Evolutionary conservation across 2,329 filamentous ascomycete genomes (phyloP), one percentile per base, ranked within the genome.

Genomic region (Pseudogymnoascus sp.): DNA sequence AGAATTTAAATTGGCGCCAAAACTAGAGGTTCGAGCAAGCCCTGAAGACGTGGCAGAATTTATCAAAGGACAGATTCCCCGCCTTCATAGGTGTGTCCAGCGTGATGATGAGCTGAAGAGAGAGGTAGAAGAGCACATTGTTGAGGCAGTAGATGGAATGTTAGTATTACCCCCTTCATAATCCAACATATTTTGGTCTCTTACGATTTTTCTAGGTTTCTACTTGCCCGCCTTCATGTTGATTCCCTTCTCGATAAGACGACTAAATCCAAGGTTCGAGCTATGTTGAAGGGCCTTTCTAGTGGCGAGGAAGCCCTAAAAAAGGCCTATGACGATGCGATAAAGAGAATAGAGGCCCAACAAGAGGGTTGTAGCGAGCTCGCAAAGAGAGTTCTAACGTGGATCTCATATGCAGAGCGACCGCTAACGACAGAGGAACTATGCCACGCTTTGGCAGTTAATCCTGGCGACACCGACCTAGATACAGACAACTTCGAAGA

Each of bases 1-100:
- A 86, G 70, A 86, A 86, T 3, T 72, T 69, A 8, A 81, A 25
- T 23, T 3, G 11, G 46, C 46, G 11, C 28, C 18, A 25, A 14
- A 31, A 25, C 11, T 53, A 7, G 46, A 53, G 28, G 28, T 53
- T 31, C 46, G 46, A 25, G 46, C 46, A 31, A 53, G 7, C 7
- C 21, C 21, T 14, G 8, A 53, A 14, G 46, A 53, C 28, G 46
- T 53, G 12, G 16, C 21, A 53, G 11, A 53, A 53, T 53, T 25
- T 25, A n/a, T 53, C 28, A 40, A 40, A 8, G 37, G 37, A 18
- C 18, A 31, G 46, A 25, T 31, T 23, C 46, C 5, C n/a, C 37
- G 37, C 7, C 37, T 40, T 40, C n/a, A 40, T 18, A 16, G 7
- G 37, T 40, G 21, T 25, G 46, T 31, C 2, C 7, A 53, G 14